Base-by-base conservation (phyloP, 108 stramenopile species). In the Pseudonitzschia multiseries region DNA sequence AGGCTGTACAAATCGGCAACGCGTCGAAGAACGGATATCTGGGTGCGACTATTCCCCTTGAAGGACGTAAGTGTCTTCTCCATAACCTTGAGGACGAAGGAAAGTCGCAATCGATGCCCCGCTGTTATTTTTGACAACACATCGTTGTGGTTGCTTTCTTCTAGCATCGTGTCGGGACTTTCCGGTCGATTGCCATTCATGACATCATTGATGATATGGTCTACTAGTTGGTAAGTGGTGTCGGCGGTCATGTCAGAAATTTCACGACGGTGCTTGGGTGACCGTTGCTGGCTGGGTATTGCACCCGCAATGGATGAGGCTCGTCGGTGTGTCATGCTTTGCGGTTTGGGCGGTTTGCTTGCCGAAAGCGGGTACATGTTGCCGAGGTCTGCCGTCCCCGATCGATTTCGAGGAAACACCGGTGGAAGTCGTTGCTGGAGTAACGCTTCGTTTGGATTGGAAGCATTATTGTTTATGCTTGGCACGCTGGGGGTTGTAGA, bases 1-100 rank as follows among this genome's bases (percentile, higher is more conserved):
- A 95, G 79, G 21, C 87, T 70, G 68, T 95, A 95, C 51, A 95
- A 65, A 63, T 95, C 94, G 17, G 94, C 94, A 32, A 95, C 82
- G 42, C 79, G 74, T 26, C 89, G 84, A 36, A 95, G 69, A 68
- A 95, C 75, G 20, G 93, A 95, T 26, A 95, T 83, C 69, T 95
- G 86, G 5, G 89, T 89, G 32, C 91, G 73, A 5, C 88, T 84
- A 13, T 83, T 84, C 54, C 87, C 89, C 68, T 95, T 95, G 51
- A 95, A 79, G 32, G 82, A 75, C 41, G 81, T 89, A 10, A 95
- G 64, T 42, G 87, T 88, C 61, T 87, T 79, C 62, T 89, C 88
- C 28, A 89, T 89, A 18, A 92, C 88, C 22, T 84, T 67, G 69
- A 92, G 83, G 20, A 92, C 87, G 73, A 95, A 92, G 17, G 82